phyloP scores from a whole-genome alignment of 768 basidiomycete species.

The Thelephora ganbajun region DNA sequence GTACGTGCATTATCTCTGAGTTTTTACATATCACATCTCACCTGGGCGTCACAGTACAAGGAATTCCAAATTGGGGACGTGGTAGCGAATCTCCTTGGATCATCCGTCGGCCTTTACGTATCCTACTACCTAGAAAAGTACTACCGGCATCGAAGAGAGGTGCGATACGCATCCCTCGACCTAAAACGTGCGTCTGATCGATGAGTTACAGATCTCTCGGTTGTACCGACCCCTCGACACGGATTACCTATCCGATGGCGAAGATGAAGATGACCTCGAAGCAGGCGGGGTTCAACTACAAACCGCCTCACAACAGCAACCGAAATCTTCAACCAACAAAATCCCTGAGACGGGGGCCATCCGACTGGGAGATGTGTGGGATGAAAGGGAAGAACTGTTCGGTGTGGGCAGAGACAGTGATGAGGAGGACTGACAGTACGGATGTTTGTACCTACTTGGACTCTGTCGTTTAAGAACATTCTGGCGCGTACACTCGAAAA shows the following conservation, averaged over 20 bases:
- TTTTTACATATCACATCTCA: background rate
- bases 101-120: conserved; percentile 48
- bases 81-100: conserved; percentile 64
- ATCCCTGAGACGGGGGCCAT: conserved; percentile 12
- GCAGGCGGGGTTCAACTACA: conserved; percentile 34
- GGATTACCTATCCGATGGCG: conserved; percentile 24
- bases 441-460: too few relatives aligned
- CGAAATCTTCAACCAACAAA: conserved; percentile 2
- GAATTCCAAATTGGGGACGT: conserved; percentile 63
- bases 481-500: too few relatives aligned
- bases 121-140: conserved; percentile 61
- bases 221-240: conserved; percentile 61
- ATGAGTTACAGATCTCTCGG: conserved; percentile 44
- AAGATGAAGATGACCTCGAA: conserved; percentile 42
- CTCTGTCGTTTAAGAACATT: too few relatives aligned
- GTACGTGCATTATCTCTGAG: conserved; percentile 20
- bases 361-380: conserved; percentile 55
- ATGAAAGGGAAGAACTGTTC: conserved; percentile 66
- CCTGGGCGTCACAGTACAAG: conserved; percentile 35
- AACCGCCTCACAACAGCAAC: conserved; percentile 3
- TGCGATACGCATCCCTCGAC: conserved; percentile 15
- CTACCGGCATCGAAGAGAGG: conserved; percentile 71
- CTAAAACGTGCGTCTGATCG: background rate
- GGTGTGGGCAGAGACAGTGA: conserved; percentile 53
- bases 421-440: conserved; percentile 23